Evolutionary conservation across 371 early-diverging fungal species (phyloP), one percentile per base, ranked within the genome.

Genomic region (Mucor sp.): DNA sequence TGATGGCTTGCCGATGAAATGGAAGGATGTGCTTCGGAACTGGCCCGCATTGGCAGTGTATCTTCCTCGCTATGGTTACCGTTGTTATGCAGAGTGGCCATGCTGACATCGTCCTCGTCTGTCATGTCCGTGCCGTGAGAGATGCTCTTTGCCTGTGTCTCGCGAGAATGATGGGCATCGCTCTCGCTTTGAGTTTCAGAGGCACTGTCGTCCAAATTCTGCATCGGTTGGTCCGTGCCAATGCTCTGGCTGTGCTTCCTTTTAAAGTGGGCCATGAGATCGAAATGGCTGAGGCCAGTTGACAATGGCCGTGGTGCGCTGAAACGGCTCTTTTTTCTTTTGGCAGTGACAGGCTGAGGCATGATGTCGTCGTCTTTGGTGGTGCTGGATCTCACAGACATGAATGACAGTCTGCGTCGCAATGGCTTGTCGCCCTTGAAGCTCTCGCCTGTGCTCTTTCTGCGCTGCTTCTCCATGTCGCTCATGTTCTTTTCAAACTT

Each of bases 401-500:
- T 11, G 27, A 75, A 62, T 0, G 77, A 77, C 27, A 73, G 25
- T 17, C 72, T 60, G 12, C 72, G 41, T 37, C 27, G 58, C 8
- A 50, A 56, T 57, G 35, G 60, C 11, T 41, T 33, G 11, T 48
- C 32, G 0, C 27, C 53, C 23, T 23, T 53, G 15, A 53, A 4
- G 39, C 27, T 19, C 33, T 32, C 25, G 25, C 39, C n/a, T 17
- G 30, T 53, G 6, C 59, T 50, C 17, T 48, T 66, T 59, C 63
- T 57, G 25, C 41, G 57, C 15, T 62, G 48, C 30, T 32, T 67
- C 14, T 67, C 73, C 17, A 68, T 15, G 7, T 73, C 69, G 37
- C 43, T 43, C 6, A 72, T 19, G 17, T 63, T 75, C 17, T 57
- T 58, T 63, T 72, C 76, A 43, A 77, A 68, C 37, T 69, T 68